Evolutionary conservation across 345 rosid species (phyloP), one percentile per base, ranked within the genome.

Genomic region (Lepidium didymum): DNA sequence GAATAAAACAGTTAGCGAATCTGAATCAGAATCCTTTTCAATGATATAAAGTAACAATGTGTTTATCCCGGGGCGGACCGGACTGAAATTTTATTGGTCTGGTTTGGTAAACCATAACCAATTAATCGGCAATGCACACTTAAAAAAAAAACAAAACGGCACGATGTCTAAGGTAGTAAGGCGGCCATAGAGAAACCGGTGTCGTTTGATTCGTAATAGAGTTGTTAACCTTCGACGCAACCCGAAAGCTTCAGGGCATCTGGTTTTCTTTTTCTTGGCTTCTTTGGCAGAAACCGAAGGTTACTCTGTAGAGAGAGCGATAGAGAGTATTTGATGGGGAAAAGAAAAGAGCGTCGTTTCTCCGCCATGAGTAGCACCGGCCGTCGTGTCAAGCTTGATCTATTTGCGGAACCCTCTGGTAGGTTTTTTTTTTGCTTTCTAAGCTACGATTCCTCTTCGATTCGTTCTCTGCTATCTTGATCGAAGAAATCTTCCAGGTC

Each of bases 391-490:
- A 90, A 90, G 84, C 96, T 93, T 64, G 98, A 88, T 79, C 97
- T 93, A 60, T 93, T 81, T 56, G 92, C 83, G 88, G 97, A 93
- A 87, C 96, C 97, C 96, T 84, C 96, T 83, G 98, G 98, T 93
- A 83, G 52, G 7, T 29, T 34, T 23, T 61, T 55, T 42, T 2
- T n/a, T 5, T 54, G 4, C n/a, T 25, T 34, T 61, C 23, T 53
- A 8, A 4, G 4, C 4, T 14, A 9, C 15, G 8, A 6, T 38
- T 12, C 16, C 1, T 29, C 33, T 40, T 62, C 36, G 49, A 18
- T 49, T 64, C 19, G 31, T 21, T 56, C 33, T 51, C 37, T 33
- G n/a, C 62, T 50, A n/a, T 49, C 15, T 23, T 10, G 27, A 51
- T 65, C n/a, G 61, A 47, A 31, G 16, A 9, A 29, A 18, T 36